Evolutionary conservation across 345 rosid species (phyloP), one percentile per base, ranked within the genome.

Genomic region (Trapa incisa): DNA sequence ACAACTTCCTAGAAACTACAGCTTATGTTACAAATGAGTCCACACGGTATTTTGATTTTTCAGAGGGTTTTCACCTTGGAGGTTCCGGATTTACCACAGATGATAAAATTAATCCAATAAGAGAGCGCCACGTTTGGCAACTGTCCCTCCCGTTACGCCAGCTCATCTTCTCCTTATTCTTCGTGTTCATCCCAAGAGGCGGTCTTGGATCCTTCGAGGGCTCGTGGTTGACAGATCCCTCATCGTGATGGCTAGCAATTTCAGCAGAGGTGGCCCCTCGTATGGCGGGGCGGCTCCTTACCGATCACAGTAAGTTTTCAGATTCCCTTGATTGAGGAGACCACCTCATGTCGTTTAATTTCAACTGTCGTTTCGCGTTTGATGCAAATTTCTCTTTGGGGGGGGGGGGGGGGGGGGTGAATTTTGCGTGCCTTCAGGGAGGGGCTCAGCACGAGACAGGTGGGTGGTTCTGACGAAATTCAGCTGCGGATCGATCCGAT

Each of bases 401-500:
- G n/a, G n/a, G n/a, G n/a, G n/a, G n/a, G n/a, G n/a, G n/a, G n/a
- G n/a, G n/a, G n/a, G 14, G 38, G 37, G 0, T 0, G 29, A 22
- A 22, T 22, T 66, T 66, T 17, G 37, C 37, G 22, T 6, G 11
- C 32, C 57, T 71, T 61, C 56, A 89, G 98, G 1, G 94, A 89
- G 50, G 98, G 98, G 50, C 87, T 88, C 17, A 84, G 87, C 77
- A 86, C 97, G 65, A 85, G 97, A 73, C 81, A 76, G n/a, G 87
- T 58, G 32, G 82, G 80, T 37, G 81, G 84, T 70, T 85, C 97
- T 38, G 96, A 88, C 67, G 92, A 93, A 71, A 87, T 90, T 32
- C 97, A 93, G 70, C 78, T 93, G 66, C 80, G 96, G 75, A 90
- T 90, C 69, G 98, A 90, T 80, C 98, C 92, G 36, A 81, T 93